Evolutionary conservation across 352 stramenopile genomes (phyloP).

Genomic region (Globisporangium nagaii): DNA sequence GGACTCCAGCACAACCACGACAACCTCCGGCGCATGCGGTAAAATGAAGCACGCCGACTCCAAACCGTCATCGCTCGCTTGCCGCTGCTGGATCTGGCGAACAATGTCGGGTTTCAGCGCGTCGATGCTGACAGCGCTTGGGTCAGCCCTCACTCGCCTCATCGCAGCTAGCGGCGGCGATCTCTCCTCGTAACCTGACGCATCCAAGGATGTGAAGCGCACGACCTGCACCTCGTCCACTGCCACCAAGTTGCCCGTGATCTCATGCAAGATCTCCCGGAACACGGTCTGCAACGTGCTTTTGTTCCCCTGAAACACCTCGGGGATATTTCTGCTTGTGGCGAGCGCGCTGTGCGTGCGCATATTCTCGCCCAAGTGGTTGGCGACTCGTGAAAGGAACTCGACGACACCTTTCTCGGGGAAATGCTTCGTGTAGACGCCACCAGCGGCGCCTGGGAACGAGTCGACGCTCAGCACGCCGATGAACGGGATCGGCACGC

Average conservation of each 20-base stretch:
- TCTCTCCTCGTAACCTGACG: background rate
- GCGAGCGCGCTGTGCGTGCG: slow-evolving; percentile 22
- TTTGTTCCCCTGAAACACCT: slow-evolving; percentile 56
- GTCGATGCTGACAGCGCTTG: background rate
- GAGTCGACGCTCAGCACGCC: slow-evolving; percentile 59
- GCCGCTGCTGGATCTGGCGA: slow-evolving; percentile 6
- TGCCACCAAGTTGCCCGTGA: slow-evolving; percentile 38
- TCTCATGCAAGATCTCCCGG: slow-evolving; percentile 19
- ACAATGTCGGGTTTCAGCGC: background rate
- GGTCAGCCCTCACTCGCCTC: background rate
- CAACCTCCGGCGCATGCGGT: slow-evolving; percentile 9
- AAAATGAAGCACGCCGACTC: slow-evolving; percentile 10
- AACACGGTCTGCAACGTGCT: slow-evolving; percentile 39
- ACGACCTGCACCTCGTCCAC: slow-evolving; percentile 34
- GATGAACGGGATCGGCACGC: slow-evolving; percentile 65
- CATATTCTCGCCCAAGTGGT: slow-evolving; percentile 41
- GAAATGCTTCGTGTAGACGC: slow-evolving; percentile 32
- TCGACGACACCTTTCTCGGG: slow-evolving; percentile 56
- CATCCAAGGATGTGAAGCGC: slow-evolving; percentile 7
- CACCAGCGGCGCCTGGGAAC: slow-evolving; percentile 52
- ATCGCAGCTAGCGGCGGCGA: background rate
- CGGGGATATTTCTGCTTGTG: slow-evolving; percentile 14
- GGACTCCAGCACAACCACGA: slow-evolving; percentile 13
- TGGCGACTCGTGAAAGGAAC: slow-evolving; percentile 40
- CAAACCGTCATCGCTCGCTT: background rate